These are phyloP conservation scores for Coemansia sp. DNA, from an alignment of 192 early-diverging fungal species.

Conservation along the genomic window DNA sequence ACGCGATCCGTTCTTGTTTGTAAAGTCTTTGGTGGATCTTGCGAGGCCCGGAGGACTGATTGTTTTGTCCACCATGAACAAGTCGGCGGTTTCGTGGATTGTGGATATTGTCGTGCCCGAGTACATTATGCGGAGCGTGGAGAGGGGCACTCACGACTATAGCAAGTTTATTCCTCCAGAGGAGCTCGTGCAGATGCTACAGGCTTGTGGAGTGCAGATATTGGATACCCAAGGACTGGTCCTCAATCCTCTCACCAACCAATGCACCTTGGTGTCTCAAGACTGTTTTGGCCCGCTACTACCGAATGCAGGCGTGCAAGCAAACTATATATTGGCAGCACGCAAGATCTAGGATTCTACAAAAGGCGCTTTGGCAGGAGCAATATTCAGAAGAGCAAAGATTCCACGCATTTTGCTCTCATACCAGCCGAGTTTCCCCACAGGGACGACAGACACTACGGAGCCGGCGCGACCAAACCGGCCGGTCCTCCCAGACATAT, in stretches of 20 bases:
- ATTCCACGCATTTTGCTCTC: slow-evolving; percentile 53
- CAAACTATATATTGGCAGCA: slow-evolving; percentile 52
- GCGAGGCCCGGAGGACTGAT: slow-evolving; percentile 66
- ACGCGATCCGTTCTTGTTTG: slow-evolving; percentile 65
- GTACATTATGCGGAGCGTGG: slow-evolving; percentile 72
- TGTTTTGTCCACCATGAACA: slow-evolving; percentile 90
- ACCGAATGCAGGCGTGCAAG: slow-evolving; percentile 38
- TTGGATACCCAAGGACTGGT: slow-evolving; percentile 58
- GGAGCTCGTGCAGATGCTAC: slow-evolving; percentile 56
- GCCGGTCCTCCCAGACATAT: slow-evolving; percentile 86
- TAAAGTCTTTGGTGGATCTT: slow-evolving; percentile 63
- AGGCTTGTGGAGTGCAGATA: slow-evolving; percentile 41
- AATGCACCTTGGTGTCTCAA: slow-evolving; percentile 39
- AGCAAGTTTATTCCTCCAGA: slow-evolving; percentile 78
- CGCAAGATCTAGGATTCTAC: slow-evolving; percentile 25
- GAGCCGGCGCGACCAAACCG: slow-evolving; percentile 60
- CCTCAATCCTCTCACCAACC: slow-evolving; percentile 54
- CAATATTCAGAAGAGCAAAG: slow-evolving; percentile 12
- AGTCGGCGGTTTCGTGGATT: slow-evolving; percentile 70
- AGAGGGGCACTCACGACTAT: slow-evolving; percentile 82
- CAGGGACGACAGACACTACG: slow-evolving; percentile 38
- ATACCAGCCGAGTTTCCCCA: slow-evolving; percentile 25
- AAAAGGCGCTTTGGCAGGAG: slow-evolving; percentile 7
- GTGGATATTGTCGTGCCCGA: slow-evolving; percentile 83
- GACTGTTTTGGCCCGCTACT: slow-evolving; percentile 21